These are phyloP conservation scores for Lantana camara DNA, from an alignment of 257 asterid species.

Conservation along the genomic window DNA sequence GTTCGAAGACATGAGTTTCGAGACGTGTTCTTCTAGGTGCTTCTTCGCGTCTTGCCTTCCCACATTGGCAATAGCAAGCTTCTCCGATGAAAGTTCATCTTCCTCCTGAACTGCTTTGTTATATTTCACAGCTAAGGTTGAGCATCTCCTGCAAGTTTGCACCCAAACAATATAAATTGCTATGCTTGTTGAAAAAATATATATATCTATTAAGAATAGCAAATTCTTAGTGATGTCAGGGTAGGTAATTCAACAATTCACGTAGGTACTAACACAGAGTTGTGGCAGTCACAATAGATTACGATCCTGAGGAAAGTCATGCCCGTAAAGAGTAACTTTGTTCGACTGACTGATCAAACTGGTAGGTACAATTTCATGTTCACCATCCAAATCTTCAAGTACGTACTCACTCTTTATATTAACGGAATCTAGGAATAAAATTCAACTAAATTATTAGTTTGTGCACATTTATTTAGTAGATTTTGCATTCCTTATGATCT, in stretches of 20 bases:
- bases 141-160: conserved; percentile 69
- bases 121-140: conserved; percentile 60
- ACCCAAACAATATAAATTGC: conserved; percentile 3
- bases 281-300: too few species aligned
- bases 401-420: not conserved
- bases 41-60: conserved; percentile 88
- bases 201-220: not conserved
- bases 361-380: too few species aligned
- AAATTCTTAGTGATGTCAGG: too few species aligned
- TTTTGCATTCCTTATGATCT: not conserved
- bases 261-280: too few species aligned
- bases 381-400: not conserved
- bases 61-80: conserved; percentile 80
- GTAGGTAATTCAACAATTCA: not conserved
- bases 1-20: conserved; percentile 76
- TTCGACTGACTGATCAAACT: too few species aligned
- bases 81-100: conserved; percentile 82
- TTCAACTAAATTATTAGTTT: not conserved
- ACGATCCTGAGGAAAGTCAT: too few species aligned
- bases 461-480: not conserved
- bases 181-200: too few species aligned
- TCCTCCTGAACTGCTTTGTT: conserved; percentile 92
- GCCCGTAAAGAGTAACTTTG: too few species aligned
- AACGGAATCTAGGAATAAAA: not conserved
- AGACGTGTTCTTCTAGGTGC: conserved; percentile 77